Conservation (phyloP, 1,284 basidiomycete genomes). For the Melanopsichium pennsylvanicum region DNA sequence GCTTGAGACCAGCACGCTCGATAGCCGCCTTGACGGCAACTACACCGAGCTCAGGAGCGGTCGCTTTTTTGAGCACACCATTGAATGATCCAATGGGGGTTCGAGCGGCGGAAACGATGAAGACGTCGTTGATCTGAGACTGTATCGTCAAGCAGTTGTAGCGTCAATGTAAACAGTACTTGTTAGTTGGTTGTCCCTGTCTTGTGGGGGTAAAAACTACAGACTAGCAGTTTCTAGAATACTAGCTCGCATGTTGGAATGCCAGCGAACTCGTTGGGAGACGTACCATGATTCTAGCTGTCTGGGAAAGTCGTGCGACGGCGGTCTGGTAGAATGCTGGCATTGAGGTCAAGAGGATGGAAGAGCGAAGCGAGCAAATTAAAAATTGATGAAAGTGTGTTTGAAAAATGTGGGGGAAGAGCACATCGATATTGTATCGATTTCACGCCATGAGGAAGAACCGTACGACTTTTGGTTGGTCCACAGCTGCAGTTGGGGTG, state of each 20-base stretch:
- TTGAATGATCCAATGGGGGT: constrained; percentile 95
- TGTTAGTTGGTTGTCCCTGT: constrained; percentile 1
- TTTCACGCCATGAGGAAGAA: constrained; percentile 19
- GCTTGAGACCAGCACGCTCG: constrained; percentile 81
- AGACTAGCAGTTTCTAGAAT: too few relatives aligned
- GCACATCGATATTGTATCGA: constrained; percentile 14
- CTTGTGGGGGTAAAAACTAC: neutral
- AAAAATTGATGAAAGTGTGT: neutral
- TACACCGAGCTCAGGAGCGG: constrained; percentile 88
- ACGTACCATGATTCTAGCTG: constrained; percentile 57
- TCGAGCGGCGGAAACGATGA: constrained; percentile 91
- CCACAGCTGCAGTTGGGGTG: too few relatives aligned
- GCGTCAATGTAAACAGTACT: neutral
- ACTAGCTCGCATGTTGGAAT: too few relatives aligned
- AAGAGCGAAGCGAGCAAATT: neutral
- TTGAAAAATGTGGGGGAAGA: constrained; percentile 30
- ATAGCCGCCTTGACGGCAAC: constrained; percentile 83
- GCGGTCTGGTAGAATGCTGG: constrained; percentile 53
- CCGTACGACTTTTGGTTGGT: constrained; percentile 38
- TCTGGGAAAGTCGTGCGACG: constrained; percentile 51
- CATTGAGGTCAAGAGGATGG: constrained; percentile 26
- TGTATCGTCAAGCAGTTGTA: neutral
- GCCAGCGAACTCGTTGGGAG: neutral
- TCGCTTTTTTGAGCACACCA: constrained; percentile 84
- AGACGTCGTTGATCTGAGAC: constrained; percentile 72